Base-by-base conservation (phyloP, 2,329 filamentous ascomycete species). In the Colletotrichum tanaceti region DNA sequence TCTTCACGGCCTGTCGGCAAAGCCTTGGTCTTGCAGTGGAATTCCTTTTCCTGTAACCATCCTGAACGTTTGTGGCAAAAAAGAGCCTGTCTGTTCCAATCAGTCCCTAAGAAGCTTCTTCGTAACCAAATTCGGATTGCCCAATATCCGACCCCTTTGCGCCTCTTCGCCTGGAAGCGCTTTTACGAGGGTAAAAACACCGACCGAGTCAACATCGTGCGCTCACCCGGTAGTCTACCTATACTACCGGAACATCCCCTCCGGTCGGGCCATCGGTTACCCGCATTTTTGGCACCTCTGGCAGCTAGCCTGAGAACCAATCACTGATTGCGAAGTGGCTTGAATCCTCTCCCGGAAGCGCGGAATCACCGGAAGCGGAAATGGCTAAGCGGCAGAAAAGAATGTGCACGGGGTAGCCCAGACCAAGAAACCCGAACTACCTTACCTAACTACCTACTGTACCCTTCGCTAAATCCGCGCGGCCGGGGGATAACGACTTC, bases 221-320 rank as follows among this genome's bases (percentile, higher is more conserved):
- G 46, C 18, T 35, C 41, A 20, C 22, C 7, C 41, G 16, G 18
- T 22, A 20, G 49, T 18, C 41, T 32, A 32, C 6, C 54, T 44
- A 46, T 66, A 58, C 44, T 20, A 32, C 59, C 65, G 65, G 65
- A 68, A n/a, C 38, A 16, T 68, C 57, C 22, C 18, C 65, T 68
- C 62, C 65, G 65, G 32, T 35, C 7, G 32, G 52, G n/a, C 28
- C 44, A 47, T 39, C 18, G 28, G 43, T 13, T 20, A 18, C 16
- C 39, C 43, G 46, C 54, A 43, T 39, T n/a, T 20, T n/a, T n/a
- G 7, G 20, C 20, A 60, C 32, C 22, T 50, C 6, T 49, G 11
- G 9, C 10, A 41, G 22, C n/a, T 58, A 18, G 16, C 4, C 50
- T 9, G 16, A 35, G 20, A 54, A 28, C 28, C 39, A 62, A 47